Evolutionary conservation across 2,329 filamentous ascomycete species (phyloP), one percentile per base, ranked within the genome.

Genomic region (Emydomyces testavorans): DNA sequence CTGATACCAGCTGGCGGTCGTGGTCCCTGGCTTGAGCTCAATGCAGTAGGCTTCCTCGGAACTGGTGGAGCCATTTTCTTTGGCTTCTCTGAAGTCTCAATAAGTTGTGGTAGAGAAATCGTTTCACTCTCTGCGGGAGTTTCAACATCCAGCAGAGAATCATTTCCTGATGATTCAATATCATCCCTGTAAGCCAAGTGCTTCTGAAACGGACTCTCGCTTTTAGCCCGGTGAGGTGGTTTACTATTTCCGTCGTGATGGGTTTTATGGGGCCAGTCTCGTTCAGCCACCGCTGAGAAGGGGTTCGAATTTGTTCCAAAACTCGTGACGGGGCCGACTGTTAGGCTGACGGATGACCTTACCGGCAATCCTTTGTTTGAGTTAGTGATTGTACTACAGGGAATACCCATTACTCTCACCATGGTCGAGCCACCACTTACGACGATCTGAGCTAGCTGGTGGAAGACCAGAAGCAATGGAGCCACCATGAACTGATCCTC

Each of bases 401-500:
- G 43, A 52, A 46, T 29, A 51, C 11, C 38, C 54, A 49, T 35
- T 38, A 49, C 26, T 54, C 60, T 59, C 69, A 69, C 78, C 75
- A 51, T 76, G 73, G 53, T 80, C 76, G 32, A 82, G 66, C 79
- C 79, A 82, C 79, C 79, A 82, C 59, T 77, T 81, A 48, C 72
- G 67, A 51, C 72, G 69, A 57, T 80, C 76, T 32, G 77, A 78
- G 61, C 77, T 80, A 32, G 78, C 75, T 37, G 77, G 75, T 39
- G 78, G 78, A 35, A 82, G 72, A 1, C 85, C 86, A 5, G 86
- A 83, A 60, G 90, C 83, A 52, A 94, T 82, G 13, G 85, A 78
- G 51, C 92, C 83, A 62, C 92, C 89, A 1, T 83, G 87, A 66
- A 55, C 93, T 86, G 61, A 92, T 52, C 93, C 85, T 8, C 61